Conservation (phyloP, 345 rosid genomes). For the Acer yangbiense region DNA sequence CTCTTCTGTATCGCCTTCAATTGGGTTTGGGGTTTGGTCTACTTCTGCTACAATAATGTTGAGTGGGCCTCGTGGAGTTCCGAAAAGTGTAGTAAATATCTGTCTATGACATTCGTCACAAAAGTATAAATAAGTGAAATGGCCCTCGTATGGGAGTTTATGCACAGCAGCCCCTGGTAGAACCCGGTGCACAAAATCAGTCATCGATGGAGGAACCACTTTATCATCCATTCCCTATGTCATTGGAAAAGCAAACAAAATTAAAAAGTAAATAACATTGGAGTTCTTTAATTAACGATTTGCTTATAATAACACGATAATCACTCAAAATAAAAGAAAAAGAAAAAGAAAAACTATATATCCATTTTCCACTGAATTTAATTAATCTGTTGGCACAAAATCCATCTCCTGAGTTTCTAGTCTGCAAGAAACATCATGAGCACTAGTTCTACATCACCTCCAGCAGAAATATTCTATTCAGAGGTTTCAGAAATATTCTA, state of each 20-base stretch:
- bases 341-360: neutral
- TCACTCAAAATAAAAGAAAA: conserved; percentile 11
- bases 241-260: neutral
- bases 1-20: conserved; percentile 22
- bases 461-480: neutral
- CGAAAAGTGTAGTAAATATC: conserved; percentile 64
- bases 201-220: conserved; percentile 72
- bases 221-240: conserved; percentile 67
- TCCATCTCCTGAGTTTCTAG: neutral
- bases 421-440: neutral
- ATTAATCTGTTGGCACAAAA: neutral
- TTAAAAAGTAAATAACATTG: too few species aligned
- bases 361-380: neutral
- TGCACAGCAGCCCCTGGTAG: conserved; percentile 72
- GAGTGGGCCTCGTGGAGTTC: conserved; percentile 61
- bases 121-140: conserved; percentile 60
- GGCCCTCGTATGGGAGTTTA: conserved; percentile 75
- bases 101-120: conserved; percentile 77
- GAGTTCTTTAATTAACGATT: neutral
- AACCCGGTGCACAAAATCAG: conserved; percentile 67
- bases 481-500: neutral
- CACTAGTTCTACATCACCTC: neutral
- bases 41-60: conserved; percentile 24
- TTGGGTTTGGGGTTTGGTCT: conserved; percentile 30
- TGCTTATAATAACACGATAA: neutral